Percentiles rank a stretch among this genome's conserved stretches.
Evolutionary conservation across 345 rosid genomes (phyloP).

Genomic region (Hirschfeldia incana): DNA sequence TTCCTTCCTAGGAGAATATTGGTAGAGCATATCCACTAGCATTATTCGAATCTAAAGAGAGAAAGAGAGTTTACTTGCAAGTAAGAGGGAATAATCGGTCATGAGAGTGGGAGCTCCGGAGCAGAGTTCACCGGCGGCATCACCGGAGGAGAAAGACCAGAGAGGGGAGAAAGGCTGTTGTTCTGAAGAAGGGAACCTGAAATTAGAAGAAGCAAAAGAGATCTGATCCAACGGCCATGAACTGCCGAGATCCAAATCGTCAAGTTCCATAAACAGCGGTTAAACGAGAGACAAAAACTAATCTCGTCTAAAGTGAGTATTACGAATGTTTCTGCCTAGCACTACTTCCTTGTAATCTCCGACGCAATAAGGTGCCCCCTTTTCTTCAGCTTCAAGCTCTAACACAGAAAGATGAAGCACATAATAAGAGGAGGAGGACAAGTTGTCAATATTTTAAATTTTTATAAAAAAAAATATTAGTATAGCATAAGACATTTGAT

Average conservation of each 20-base stretch:
- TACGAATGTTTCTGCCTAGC: neutral
- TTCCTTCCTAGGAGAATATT: slow-evolving; percentile 23
- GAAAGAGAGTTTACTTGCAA: slow-evolving; percentile 51
- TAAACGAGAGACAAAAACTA: neutral
- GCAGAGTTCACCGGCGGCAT: slow-evolving; percentile 39
- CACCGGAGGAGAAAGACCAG: slow-evolving; percentile 68
- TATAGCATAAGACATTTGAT: slow-evolving; percentile 31
- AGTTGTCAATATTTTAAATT: slow-evolving; percentile 21
- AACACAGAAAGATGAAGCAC: neutral
- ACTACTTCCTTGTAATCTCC: neutral
- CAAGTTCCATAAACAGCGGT: slow-evolving; percentile 51
- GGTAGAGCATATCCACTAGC: slow-evolving; percentile 16
- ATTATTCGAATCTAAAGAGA: slow-evolving; percentile 7
- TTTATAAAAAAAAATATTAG: neutral
- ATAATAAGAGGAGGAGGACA: slow-evolving; percentile 15
- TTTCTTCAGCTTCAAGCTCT: neutral
- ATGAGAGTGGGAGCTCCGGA: slow-evolving; percentile 39
- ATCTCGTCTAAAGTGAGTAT: neutral
- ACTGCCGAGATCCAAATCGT: slow-evolving; percentile 66
- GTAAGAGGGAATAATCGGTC: slow-evolving; percentile 50
- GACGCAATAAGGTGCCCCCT: neutral
- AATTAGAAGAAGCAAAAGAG: slow-evolving; percentile 46
- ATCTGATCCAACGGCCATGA: slow-evolving; percentile 86
- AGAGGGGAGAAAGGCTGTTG: slow-evolving; percentile 88
- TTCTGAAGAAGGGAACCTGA: slow-evolving; percentile 60